Base-by-base conservation (phyloP, 176 grass and related monocot genomes). In the Cenchrus purpureus region DNA sequence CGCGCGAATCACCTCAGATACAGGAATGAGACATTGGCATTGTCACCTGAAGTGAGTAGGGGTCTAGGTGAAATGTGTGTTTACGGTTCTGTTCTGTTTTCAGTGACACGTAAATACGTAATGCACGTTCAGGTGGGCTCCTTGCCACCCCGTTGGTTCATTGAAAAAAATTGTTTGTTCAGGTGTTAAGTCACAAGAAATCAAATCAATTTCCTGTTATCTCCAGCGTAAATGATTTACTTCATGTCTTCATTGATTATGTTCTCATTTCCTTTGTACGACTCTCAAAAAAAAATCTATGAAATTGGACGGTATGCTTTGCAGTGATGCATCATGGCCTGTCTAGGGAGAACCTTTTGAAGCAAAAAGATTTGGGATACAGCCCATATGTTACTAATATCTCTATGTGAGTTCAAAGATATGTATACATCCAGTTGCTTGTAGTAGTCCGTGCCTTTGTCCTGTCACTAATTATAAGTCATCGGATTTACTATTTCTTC, bases 251-350 rank as follows among this genome's bases (percentile, higher is more conserved):
- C 6, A 7, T 44, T 14, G 7, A 70, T 57, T 28, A 70, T 69
- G 12, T 28, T 69, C 7, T 44, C 11, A 68, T n/a, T 42, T 42
- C 8, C 51, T 25, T 6, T 16, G 7, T 5, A 55, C 32, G 29
- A 37, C 50, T 67, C 59, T 74, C 69, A 28, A 61, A 73, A 49
- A 12, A 73, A 71, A 71, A 45, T 13, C 16, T 0, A 32, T 78
- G 68, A 76, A 80, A 22, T 74, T 61, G 65, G 34, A 67, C 77
- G 22, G 65, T 83, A 70, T 71, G 25, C 52, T 88, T 62, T 65
- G 69, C 89, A 98, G 95, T 52, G 68, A 70, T 76, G 31, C 86
- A 88, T 53, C 85, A 87, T 65, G 86, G 74, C 42, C 71, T 29
- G 48, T 65, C 81, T 49, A 68, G 10, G 37, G 79, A 90, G 65